Base-by-base conservation (phyloP, 163 green algal genomes). In the Trebouxiophyceae sp. region DNA sequence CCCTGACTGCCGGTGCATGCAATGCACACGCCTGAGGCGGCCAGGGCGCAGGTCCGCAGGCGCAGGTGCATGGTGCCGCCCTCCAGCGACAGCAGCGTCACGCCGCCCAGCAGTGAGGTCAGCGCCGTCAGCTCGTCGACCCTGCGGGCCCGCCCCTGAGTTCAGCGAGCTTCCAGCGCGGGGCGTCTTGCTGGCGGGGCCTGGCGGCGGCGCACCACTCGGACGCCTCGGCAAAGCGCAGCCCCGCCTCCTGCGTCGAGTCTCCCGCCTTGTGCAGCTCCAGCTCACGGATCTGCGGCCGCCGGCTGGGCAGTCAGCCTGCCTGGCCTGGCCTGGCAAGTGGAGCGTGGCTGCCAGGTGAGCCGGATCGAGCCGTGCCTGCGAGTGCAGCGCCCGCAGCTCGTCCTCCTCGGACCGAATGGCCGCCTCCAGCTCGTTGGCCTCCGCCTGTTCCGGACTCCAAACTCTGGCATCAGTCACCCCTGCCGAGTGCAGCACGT, bases 331-430 rank as follows among this genome's bases (percentile, higher is more conserved):
- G n/a, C n/a, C 23, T 26, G 23, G 16, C n/a, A 59, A 59, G 23
- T 30, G 54, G 24, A 33, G 23, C 6, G 16, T 30, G 16, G 54
- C 7, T 27, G 8, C 24, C 6, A 20, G 22, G 54, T 30, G 16
- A 59, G 24, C 54, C 16, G 24, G 24, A 29, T 64, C 5, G 31
- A 22, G 6, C 12, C 32, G 6, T 27, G 24, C 58, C 58, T 64
- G 39, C 19, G 27, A 7, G 34, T 39, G 24, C 4, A 66, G 44
- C 26, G 28, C 45, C 61, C 70, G 57, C 22, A 74, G 24, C 45
- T 81, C 66, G 27, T 72, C 68, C 19, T 61, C 55, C 32, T 80
- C 73, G 3, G 32, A 45, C 0, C 54, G 54, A n/a, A 81, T 68
- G 7, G 63, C 71, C 2, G 57, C 62, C 19, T 56, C 34, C 54